Conservation (phyloP, 148 eudicot species). For the Amaranthus hypochondriacus region DNA sequence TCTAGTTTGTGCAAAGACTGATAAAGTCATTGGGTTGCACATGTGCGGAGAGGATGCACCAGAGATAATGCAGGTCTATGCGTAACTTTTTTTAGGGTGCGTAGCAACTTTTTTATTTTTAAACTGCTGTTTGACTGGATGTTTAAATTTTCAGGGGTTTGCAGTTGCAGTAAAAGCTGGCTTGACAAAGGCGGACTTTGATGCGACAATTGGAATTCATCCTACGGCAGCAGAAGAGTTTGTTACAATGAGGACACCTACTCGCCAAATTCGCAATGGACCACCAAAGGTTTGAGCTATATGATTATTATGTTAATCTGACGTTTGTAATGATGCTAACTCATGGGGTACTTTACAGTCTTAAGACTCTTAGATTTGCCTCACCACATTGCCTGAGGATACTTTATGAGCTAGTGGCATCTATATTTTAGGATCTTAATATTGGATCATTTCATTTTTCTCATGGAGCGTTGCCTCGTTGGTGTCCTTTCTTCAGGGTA, state of each 20-base stretch:
- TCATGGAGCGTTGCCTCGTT: not conserved
- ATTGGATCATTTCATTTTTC: not conserved
- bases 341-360: not conserved
- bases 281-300: slow-evolving; percentile 52
- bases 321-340: not conserved
- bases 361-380: not conserved
- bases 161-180: slow-evolving; percentile 97
- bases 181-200: slow-evolving; percentile 88
- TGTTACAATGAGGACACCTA: slow-evolving; percentile 93
- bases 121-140: slow-evolving; percentile 8
- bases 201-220: slow-evolving; percentile 86
- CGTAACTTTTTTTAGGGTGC: slow-evolving; percentile 2
- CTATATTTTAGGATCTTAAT: not conserved
- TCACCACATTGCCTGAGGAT: not conserved
- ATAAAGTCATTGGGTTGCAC: slow-evolving; percentile 78
- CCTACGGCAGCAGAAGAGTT: slow-evolving; percentile 95
- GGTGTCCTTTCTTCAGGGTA: slow-evolving; percentile 36
- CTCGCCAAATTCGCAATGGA: slow-evolving; percentile 63
- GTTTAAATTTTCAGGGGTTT: slow-evolving; percentile 57
- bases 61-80: slow-evolving; percentile 78
- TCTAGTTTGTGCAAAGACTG: slow-evolving; percentile 72
- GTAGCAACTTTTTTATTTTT: not conserved
- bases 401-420: not conserved
- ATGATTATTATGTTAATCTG: not conserved
- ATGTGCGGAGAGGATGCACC: slow-evolving; percentile 97